Conservation (phyloP, 768 basidiomycete species). For the Cystobasidium onofrii region DNA sequence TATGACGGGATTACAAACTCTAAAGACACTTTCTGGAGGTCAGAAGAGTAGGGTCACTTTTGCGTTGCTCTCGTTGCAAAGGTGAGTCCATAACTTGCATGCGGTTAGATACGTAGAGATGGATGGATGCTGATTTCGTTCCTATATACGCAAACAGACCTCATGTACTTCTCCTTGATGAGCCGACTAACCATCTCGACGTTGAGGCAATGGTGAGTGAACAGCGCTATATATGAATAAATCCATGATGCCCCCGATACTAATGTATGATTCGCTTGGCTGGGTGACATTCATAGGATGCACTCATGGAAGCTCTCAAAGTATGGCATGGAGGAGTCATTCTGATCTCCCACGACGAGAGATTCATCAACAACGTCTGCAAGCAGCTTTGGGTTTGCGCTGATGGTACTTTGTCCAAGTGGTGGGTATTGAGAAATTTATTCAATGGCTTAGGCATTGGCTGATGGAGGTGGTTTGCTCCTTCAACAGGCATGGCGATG, state of each 20-base stretch:
- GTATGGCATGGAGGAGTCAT: slow-evolving; percentile 45
- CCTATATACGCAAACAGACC: slow-evolving; percentile 75
- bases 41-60: slow-evolving; percentile 96
- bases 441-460: not conserved
- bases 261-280: not conserved
- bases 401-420: slow-evolving; percentile 21
- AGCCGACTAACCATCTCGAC: slow-evolving; percentile 47
- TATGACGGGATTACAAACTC: slow-evolving; percentile 17
- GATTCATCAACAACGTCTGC: slow-evolving; percentile 36
- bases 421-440: not conserved
- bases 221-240: too few species aligned
- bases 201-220: not conserved
- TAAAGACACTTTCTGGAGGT: slow-evolving; percentile 48
- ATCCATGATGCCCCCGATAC: too few species aligned
- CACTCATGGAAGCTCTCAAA: slow-evolving; percentile 67
- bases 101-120: not conserved
- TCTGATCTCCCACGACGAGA: slow-evolving; percentile 32
- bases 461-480: slow-evolving; percentile 16
- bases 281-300: slow-evolving; percentile 64
- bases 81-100: not conserved
- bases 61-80: slow-evolving; percentile 47
- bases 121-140: not conserved
- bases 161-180: slow-evolving; percentile 86
- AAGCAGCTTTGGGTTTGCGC: slow-evolving; percentile 39
- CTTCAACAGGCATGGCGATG: slow-evolving; percentile 34